Base-by-base conservation (phyloP, 2,329 filamentous ascomycete species). In the Mariannaea sp. region DNA sequence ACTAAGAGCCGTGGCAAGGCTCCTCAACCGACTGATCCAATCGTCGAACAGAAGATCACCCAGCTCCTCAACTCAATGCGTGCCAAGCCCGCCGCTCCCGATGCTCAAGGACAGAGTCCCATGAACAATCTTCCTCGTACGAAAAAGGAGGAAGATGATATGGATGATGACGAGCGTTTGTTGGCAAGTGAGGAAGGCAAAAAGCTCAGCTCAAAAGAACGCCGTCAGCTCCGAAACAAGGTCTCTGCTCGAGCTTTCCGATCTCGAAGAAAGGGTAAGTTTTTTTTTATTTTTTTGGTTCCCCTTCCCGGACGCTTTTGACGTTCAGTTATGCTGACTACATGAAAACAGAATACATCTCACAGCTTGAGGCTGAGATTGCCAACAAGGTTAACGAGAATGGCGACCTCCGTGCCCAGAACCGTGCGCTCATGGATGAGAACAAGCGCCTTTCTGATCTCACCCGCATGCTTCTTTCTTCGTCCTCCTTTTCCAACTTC, bases 201-300 rank as follows among this genome's bases (percentile, higher is more conserved):
- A 86, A 97, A 97, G 79, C 83, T 99, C n/a, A 94, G 87, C 75
- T 96, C 91, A 80, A 97, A 97, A 77, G 92, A 97, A 75, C 87
- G 94, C 56, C 87, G 94, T 62, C 94, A 97, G 74, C 82, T 99
- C n/a, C 86, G 94, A 60, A 99, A 99, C 83, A 99, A 99, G 77
- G 94, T 99, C 4, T 99, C 94, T 35, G 94, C 94, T 58, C 90
- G 94, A 64, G 93, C 93, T 45, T 99, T 99, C 85, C 89, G 94
- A 51, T 97, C 92, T n/a, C 83, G 94, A 66, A 88, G 94, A 81
- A 99, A 99, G 82, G 93, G 93, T 97, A 86, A 80, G 82, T 69
- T 60, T 2, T 39, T 30, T 38, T 10, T 26, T 6, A 13, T 10
- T 7, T n/a, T 44, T 8, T 36, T 20, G 10, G 2, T 19, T 14